These are phyloP conservation scores for Malassezia pachydermatis DNA, from an alignment of 1,284 basidiomycete genomes.

Conservation along the genomic window DNA sequence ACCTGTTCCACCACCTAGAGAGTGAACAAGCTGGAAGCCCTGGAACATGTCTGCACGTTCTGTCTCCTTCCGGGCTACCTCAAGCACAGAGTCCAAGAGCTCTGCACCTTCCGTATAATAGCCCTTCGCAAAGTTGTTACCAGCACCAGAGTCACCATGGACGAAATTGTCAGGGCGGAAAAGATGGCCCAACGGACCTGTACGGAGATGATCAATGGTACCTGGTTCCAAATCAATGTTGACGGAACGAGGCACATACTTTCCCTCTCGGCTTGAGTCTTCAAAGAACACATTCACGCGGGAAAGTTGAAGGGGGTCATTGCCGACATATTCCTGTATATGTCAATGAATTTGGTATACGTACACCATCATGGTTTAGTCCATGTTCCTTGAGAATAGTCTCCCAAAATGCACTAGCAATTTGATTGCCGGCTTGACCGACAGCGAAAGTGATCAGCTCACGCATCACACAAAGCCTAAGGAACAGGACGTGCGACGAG, in stretches of 20 bases:
- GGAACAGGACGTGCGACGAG: background rate
- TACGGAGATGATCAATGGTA: constrained; percentile 63
- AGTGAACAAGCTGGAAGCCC: constrained; percentile 87
- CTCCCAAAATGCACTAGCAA: constrained; percentile 46
- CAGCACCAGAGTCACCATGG: constrained; percentile 57
- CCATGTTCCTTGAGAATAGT: constrained; percentile 46
- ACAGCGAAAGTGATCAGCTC: constrained; percentile 25
- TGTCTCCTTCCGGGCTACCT: constrained; percentile 49
- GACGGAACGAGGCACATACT: constrained; percentile 42
- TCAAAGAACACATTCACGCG: constrained; percentile 47
- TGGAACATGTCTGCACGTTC: constrained; percentile 78
- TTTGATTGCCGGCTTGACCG: constrained; percentile 60
- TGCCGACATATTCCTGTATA: constrained; percentile 36
- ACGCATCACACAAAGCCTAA: constrained; percentile 9
- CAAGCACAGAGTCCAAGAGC: constrained; percentile 72
- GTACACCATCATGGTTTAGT: constrained; percentile 37
- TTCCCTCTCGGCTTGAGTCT: constrained; percentile 36
- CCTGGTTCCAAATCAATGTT: constrained; percentile 77
- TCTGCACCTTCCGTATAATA: constrained; percentile 56
- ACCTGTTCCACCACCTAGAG: constrained; percentile 70
- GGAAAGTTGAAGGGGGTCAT: constrained; percentile 34
- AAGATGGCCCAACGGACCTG: constrained; percentile 61
- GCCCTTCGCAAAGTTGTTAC: constrained; percentile 81
- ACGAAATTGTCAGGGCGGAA: constrained; percentile 76
- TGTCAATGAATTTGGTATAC: constrained; percentile 9